Conservation (phyloP, 176 grass and related monocot genomes). For the Aegilops longissima region DNA sequence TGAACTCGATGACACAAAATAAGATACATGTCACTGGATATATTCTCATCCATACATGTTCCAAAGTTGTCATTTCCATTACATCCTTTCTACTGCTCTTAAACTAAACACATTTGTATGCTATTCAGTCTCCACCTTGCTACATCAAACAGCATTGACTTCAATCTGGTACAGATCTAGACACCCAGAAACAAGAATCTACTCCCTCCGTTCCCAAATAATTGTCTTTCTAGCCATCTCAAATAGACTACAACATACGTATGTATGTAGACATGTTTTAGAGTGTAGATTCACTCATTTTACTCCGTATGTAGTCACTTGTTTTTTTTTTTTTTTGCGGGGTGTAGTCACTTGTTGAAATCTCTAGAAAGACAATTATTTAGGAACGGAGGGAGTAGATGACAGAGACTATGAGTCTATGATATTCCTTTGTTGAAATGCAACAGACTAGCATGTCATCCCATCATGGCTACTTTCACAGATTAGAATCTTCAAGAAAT, state of each 20-base stretch:
- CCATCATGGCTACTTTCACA: background rate
- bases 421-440: too few species aligned
- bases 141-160: background rate
- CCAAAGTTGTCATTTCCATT: background rate
- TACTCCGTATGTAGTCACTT: too few species aligned
- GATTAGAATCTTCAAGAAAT: conserved; percentile 20
- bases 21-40: background rate
- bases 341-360: too few species aligned
- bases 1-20: background rate
- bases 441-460: too few species aligned
- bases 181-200: background rate
- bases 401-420: background rate
- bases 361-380: too few species aligned
- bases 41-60: background rate
- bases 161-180: background rate
- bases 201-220: too few species aligned
- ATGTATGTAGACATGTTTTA: too few species aligned
- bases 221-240: too few species aligned
- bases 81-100: background rate
- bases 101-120: background rate
- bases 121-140: background rate
- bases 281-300: too few species aligned
- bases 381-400: background rate
- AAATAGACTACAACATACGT: too few species aligned
- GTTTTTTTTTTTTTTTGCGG: too few species aligned